Percentiles rank a stretch among this genome's conserved stretches.
These are phyloP conservation scores for Melastoma candidum DNA, from an alignment of 441 rosid species.

Conservation along the genomic window DNA sequence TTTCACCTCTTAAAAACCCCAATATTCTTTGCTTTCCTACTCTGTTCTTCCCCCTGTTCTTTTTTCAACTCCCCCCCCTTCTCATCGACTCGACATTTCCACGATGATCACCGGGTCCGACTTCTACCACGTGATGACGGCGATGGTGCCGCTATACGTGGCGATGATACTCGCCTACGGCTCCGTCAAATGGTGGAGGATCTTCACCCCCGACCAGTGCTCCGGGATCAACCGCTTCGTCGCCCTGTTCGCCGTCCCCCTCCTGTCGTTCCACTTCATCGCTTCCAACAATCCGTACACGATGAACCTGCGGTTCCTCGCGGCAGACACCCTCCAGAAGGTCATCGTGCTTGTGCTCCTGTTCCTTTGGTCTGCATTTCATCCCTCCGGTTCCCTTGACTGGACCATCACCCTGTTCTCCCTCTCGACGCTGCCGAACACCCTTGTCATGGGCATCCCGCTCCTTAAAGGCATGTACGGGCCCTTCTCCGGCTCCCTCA, in stretches of 20 bases:
- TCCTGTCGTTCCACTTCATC: slow-evolving; percentile 63
- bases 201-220: slow-evolving; percentile 66
- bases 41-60: no score
- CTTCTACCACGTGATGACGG: slow-evolving; percentile 74
- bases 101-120: slow-evolving; percentile 49
- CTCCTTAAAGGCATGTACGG: slow-evolving; percentile 74
- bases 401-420: slow-evolving; percentile 69
- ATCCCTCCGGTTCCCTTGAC: slow-evolving; percentile 46
- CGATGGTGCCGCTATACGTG: slow-evolving; percentile 71
- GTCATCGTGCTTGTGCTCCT: slow-evolving; percentile 34
- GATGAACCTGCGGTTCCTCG: slow-evolving; percentile 62
- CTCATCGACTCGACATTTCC: neutral
- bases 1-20: no score
- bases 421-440: slow-evolving; percentile 58
- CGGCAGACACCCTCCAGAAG: slow-evolving; percentile 64
- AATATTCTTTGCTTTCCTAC: no score
- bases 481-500: slow-evolving; percentile 44
- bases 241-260: slow-evolving; percentile 67
- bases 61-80: no score
- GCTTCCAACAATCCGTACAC: slow-evolving; percentile 43
- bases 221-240: slow-evolving; percentile 75
- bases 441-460: slow-evolving; percentile 79
- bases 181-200: slow-evolving; percentile 76
- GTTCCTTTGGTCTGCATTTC: slow-evolving; percentile 34
- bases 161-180: slow-evolving; percentile 72